Base-by-base conservation (phyloP, 192 early-diverging fungal genomes). In the Phlyctochytrium arcticum region DNA sequence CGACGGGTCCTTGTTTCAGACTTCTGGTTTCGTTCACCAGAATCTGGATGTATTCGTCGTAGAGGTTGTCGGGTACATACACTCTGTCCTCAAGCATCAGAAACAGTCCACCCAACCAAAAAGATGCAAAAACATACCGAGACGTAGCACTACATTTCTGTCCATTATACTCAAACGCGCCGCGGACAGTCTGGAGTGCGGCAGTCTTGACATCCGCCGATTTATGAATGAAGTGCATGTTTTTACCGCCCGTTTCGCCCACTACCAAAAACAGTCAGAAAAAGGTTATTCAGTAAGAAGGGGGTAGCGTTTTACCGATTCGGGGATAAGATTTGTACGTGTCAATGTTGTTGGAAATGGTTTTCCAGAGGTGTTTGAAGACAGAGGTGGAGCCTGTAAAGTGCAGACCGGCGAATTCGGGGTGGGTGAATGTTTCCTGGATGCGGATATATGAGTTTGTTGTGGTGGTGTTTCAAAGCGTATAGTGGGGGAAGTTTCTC, bases 191-290 rank as follows among this genome's bases (percentile, higher is more conserved):
- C 75, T 92, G 89, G 66, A 88, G 60, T 66, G 89, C 96, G 12
- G 90, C 93, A 39, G 86, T 81, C 34, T 76, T 79, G 29, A 89
- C 76, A 75, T 91, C 86, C 39, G 88, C 92, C 51, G 72, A 68
- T 68, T 89, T 81, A 76, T 97, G 94, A 47, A 96, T 70, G 56
- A 98, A 76, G 69, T 98, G 96, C 85, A 93, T 95, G 88, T 98
- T 98, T 83, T 98, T 98, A 57, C 96, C 96, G 71, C 96, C 96
- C 29, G 96, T 96, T 78, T 98, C 96, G 71, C 96, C 96, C 17
- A 98, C 95, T 74, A 63, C 3, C 31, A 36, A 9, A n/a, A 42
- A n/a, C 6, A 26, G 24, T 5, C 35, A 49, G 47, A 19, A 23
- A 62, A 10, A 69, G 54, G 1, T 23, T 24, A 70, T 5, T 31